phyloP scores from a whole-genome alignment of 345 rosid genomes.

The Laguncularia racemosa region DNA sequence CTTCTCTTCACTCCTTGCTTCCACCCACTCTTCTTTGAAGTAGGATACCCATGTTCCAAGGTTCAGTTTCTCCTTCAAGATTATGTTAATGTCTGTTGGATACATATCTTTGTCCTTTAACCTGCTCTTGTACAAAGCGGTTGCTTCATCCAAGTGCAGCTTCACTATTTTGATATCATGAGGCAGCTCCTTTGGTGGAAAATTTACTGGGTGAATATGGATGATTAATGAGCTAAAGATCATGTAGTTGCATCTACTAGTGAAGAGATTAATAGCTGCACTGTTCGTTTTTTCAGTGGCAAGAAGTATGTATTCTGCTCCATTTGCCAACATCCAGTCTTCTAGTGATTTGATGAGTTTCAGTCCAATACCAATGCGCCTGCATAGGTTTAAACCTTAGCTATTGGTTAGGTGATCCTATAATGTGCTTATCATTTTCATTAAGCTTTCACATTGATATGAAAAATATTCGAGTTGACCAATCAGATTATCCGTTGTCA shows the following conservation, averaged over 20 bases:
- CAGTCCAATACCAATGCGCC: slow-evolving; percentile 54
- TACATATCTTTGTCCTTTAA: slow-evolving; percentile 33
- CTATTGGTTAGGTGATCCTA: neutral
- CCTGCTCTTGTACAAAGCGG: slow-evolving; percentile 31
- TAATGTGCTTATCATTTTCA: too few species aligned
- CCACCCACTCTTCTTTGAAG: slow-evolving; percentile 33
- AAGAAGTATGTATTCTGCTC: slow-evolving; percentile 34
- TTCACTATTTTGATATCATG: slow-evolving; percentile 28
- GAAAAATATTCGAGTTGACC: too few species aligned
- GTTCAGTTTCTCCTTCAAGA: slow-evolving; percentile 37
- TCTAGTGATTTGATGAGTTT: slow-evolving; percentile 42
- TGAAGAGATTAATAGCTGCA: slow-evolving; percentile 48
- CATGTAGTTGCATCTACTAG: slow-evolving; percentile 23
- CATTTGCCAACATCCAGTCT: slow-evolving; percentile 40
- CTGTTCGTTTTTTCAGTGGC: slow-evolving; percentile 42
- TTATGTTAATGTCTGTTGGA: slow-evolving; percentile 34
- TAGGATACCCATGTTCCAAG: slow-evolving; percentile 52
- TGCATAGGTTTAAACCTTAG: slow-evolving; percentile 2
- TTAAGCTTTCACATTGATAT: too few species aligned
- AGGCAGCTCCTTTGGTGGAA: slow-evolving; percentile 7
- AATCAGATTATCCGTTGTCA: too few species aligned
- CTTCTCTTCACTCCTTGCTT: slow-evolving; percentile 6
- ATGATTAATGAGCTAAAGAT: slow-evolving; percentile 17
- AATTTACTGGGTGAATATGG: neutral
- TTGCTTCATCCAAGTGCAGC: slow-evolving; percentile 37